These are phyloP conservation scores for Cutaneotrichosporon cavernicola DNA, from an alignment of 1,284 basidiomycete genomes.

Conservation along the genomic window DNA sequence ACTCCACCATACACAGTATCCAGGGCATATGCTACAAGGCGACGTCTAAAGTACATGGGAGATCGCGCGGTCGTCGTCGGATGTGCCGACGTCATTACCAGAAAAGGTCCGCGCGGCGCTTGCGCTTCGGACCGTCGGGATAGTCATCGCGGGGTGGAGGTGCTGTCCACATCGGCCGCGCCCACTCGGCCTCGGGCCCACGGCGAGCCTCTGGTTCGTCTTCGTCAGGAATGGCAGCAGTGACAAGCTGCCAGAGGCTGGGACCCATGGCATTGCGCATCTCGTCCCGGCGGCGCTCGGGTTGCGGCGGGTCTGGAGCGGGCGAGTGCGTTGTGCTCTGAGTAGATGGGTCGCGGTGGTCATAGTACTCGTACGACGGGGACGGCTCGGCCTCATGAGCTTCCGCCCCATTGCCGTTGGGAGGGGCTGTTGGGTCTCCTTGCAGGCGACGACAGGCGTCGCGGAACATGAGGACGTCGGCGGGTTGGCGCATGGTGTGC, in stretches of 20 bases:
- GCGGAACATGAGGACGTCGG: slow-evolving; percentile 17
- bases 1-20: background rate
- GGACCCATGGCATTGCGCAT: slow-evolving; percentile 24
- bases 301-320: background rate
- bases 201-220: background rate
- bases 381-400: background rate
- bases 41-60: background rate
- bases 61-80: background rate
- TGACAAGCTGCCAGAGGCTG: slow-evolving; percentile 23
- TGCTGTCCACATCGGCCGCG: background rate
- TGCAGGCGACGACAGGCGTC: slow-evolving; percentile 1
- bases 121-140: background rate
- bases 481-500: slow-evolving; percentile 12
- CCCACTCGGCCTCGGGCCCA: background rate
- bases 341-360: no score
- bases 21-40: background rate
- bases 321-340: background rate
- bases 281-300: slow-evolving; percentile 1
- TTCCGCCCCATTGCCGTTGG: background rate
- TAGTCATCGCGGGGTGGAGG: background rate
- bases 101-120: background rate
- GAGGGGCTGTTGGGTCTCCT: background rate
- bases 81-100: background rate
- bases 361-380: background rate
- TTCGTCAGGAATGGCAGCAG: slow-evolving; percentile 22